A percentile compares a stretch with the other conserved stretches of the same genome.
phyloP scores from a whole-genome alignment of 768 basidiomycete genomes.

The Inosperma sp. region DNA sequence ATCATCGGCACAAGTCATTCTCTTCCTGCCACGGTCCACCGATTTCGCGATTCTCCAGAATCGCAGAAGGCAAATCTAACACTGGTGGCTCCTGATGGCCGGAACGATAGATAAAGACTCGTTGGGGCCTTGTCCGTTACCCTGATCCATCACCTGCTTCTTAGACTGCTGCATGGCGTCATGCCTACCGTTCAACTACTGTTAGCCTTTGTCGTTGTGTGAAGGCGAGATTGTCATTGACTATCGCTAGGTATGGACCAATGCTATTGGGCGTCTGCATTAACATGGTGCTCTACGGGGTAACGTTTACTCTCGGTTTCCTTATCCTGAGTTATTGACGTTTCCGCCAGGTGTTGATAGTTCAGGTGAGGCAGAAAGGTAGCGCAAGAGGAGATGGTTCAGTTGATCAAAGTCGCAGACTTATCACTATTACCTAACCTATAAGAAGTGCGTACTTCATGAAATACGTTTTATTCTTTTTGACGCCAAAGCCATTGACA shows the following conservation, averaged over 20 bases:
- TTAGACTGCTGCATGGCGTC: too few relatives aligned
- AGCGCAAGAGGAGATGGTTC: background rate
- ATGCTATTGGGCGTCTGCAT: constrained; percentile 44
- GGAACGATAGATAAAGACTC: too few relatives aligned
- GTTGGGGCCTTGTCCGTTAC: too few relatives aligned
- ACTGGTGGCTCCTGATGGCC: too few relatives aligned
- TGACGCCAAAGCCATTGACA: constrained; percentile 17
- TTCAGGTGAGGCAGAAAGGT: constrained; percentile 29
- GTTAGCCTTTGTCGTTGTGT: constrained; percentile 17
- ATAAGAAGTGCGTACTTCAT: constrained; percentile 30
- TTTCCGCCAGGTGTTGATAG: constrained; percentile 31
- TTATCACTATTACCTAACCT: constrained; percentile 36
- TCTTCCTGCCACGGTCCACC: too few relatives aligned
- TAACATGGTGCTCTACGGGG: constrained; percentile 47
- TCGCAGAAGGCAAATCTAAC: too few relatives aligned
- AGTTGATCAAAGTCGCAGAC: constrained; percentile 19
- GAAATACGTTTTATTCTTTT: background rate
- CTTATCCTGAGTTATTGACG: background rate
- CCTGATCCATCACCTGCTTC: too few relatives aligned
- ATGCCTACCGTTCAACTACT: constrained; percentile 29
- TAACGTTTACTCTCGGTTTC: constrained; percentile 17
- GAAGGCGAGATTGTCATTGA: background rate
- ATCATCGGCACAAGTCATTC: too few relatives aligned
- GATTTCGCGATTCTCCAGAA: too few relatives aligned
- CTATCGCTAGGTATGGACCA: constrained; percentile 36